phyloP scores from a whole-genome alignment of 305 asterid species.

The Solanum hybrid region DNA sequence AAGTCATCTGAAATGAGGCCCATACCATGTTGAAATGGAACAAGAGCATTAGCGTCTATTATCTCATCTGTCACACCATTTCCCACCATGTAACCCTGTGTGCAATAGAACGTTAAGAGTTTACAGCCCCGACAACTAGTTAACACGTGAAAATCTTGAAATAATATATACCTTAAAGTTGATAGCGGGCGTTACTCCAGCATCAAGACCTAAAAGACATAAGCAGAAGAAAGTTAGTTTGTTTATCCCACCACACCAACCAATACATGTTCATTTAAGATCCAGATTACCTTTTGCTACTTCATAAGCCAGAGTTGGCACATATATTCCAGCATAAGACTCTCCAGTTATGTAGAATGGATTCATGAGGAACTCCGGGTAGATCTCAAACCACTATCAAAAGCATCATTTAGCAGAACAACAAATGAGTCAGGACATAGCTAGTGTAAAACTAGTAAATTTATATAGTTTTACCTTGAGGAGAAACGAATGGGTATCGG shows the following conservation, averaged over 20 bases:
- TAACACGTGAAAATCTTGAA: background rate
- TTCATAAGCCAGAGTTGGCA: constrained; percentile 83
- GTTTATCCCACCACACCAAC: background rate
- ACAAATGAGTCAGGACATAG: background rate
- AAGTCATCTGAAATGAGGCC: constrained; percentile 83
- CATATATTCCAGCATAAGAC: constrained; percentile 89
- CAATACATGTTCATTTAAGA: background rate
- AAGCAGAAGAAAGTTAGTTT: constrained; percentile 6
- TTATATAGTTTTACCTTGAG: constrained; percentile 48
- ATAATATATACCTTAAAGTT: constrained; percentile 71
- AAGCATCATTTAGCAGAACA: constrained; percentile 4
- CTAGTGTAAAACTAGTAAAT: background rate
- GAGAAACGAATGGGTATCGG: constrained; percentile 70
- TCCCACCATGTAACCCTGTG: constrained; percentile 99
- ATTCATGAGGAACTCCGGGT: constrained; percentile 61
- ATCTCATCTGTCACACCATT: constrained; percentile 74
- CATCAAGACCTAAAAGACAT: constrained; percentile 53
- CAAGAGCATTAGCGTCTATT: constrained; percentile 80
- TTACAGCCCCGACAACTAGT: constrained; percentile 3
- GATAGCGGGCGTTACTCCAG: constrained; percentile 53
- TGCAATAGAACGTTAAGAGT: constrained; percentile 10
- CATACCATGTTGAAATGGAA: constrained; percentile 94
- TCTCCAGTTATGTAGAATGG: constrained; percentile 87
- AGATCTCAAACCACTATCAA: constrained; percentile 83
- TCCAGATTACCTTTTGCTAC: constrained; percentile 56